Evolutionary conservation across 2,329 filamentous ascomycete species (phyloP), one percentile per base, ranked within the genome.

Genomic region (Scedosporium aurantiacum): DNA sequence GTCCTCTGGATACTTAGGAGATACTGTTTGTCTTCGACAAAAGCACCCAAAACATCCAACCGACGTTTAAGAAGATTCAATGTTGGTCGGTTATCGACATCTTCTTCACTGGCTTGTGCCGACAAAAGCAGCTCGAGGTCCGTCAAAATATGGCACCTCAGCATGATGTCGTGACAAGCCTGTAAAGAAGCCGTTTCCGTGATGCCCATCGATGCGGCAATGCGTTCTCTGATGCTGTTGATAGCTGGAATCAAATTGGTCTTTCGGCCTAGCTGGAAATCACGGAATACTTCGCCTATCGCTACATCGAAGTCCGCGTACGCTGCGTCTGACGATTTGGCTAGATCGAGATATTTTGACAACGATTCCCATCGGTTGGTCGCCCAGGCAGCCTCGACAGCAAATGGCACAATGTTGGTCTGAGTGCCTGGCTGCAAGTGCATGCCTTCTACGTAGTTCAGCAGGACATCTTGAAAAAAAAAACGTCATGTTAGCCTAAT

Each of bases 1-100:
- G 94, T 93, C 66, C 94, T 83, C 62, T 92, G 85, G 47, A 97
- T 81, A 1, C 91, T 89, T 28, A 99, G 79, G 8, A 99, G 75
- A 70, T 96, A 97, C 70, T 97, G 93, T 71, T 99, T 99, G 70
- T 99, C 92, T 60, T 86, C 84, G 43, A 92, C 87, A 68, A 94
- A 96, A 1, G 91, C 90, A 0, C 95, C 94, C 2, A 99, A 78
- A 1, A 95, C 82, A 66, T 92, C 89, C n/a, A 99, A 76, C n/a
- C 94, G 86, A 55, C 88, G 84, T 63, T 88, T 21, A n/a, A 61
- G 64, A 4, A 74, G 63, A 1, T 65, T 63, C 62, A 74, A 69
- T 2, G 70, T 71, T 58, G 67, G 70, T 40, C 68, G 68, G 37
- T 69, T 70, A 50, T 73, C 72, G 56, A 74, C 70, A 2, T 37